A percentile compares a stretch with the other conserved stretches of the same genome.
Conservation (phyloP, 495 filamentous ascomycete species). For the Hyaloscypha hepaticicola region DNA sequence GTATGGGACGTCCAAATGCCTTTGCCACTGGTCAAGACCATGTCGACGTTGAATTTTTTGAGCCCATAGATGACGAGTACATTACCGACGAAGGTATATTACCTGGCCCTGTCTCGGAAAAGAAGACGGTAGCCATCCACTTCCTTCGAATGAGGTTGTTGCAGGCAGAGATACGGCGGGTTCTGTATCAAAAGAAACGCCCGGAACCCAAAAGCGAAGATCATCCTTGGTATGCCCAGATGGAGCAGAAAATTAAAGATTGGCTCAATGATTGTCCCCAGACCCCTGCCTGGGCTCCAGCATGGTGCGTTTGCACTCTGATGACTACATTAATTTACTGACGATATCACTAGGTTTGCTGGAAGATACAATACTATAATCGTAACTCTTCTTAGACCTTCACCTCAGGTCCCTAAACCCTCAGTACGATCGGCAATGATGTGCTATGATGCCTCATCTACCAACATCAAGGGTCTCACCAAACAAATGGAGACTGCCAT, state of each 20-base stretch:
- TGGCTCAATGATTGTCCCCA: slow-evolving; percentile 58
- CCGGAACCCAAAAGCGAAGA: slow-evolving; percentile 68
- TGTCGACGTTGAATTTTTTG: slow-evolving; percentile 79
- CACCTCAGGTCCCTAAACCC: slow-evolving; percentile 84
- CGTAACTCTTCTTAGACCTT: slow-evolving; percentile 80
- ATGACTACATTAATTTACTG: slow-evolving; percentile 13
- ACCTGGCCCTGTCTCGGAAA: slow-evolving; percentile 63
- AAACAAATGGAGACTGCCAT: slow-evolving; percentile 70
- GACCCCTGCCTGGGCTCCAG: slow-evolving; percentile 47
- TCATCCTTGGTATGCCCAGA: slow-evolving; percentile 81
- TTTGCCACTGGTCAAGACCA: slow-evolving; percentile 77
- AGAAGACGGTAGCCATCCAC: slow-evolving; percentile 85
- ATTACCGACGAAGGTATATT: slow-evolving; percentile 78
- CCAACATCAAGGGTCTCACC: slow-evolving; percentile 74
- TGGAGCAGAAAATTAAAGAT: slow-evolving; percentile 71
- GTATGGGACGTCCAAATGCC: slow-evolving; percentile 77
- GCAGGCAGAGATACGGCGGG: slow-evolving; percentile 81
- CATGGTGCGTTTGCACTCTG: slow-evolving; percentile 44
- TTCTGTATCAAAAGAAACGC: slow-evolving; percentile 77
- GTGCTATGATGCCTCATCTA: slow-evolving; percentile 79
- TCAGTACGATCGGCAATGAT: slow-evolving; percentile 67
- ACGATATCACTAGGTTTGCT: slow-evolving; percentile 60
- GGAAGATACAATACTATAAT: slow-evolving; percentile 80
- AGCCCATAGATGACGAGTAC: slow-evolving; percentile 71
- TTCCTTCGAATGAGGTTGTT: slow-evolving; percentile 88